Conservation (phyloP, 2,329 filamentous ascomycete genomes). For the Plenodomus tracheiphilus region DNA sequence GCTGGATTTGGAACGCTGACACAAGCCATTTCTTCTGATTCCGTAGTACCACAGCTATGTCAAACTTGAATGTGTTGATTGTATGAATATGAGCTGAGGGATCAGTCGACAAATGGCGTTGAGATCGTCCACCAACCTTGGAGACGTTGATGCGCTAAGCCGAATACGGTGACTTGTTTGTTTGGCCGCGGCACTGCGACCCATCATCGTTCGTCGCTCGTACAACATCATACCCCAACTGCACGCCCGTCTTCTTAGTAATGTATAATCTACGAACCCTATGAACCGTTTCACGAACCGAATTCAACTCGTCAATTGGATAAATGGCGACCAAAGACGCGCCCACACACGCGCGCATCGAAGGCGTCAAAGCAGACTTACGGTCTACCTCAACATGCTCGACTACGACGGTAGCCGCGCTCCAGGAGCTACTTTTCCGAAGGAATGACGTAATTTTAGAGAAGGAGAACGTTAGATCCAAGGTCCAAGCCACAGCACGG, state of each 20-base stretch:
- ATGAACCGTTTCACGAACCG: conserved; percentile 14
- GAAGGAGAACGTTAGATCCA: conserved; percentile 39
- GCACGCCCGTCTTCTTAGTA: conserved; percentile 19
- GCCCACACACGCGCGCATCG: conserved; percentile 50
- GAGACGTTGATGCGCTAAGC: conserved; percentile 7
- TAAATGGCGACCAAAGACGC: conserved; percentile 36
- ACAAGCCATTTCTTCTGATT: too few relatives aligned
- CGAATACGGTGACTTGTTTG: conserved; percentile 23
- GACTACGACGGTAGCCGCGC: conserved; percentile 48
- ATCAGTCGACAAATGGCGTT: too few relatives aligned
- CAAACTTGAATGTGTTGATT: too few relatives aligned
- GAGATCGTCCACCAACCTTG: too few relatives aligned
- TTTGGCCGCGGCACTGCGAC: conserved; percentile 17
- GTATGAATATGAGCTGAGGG: too few relatives aligned
- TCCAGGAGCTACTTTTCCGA: conserved; percentile 51
- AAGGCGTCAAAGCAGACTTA: conserved; percentile 54
- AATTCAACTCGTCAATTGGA: background rate
- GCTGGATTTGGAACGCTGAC: too few relatives aligned
- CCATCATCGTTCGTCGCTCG: conserved; percentile 8
- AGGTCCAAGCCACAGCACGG: conserved; percentile 26
- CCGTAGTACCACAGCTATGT: too few relatives aligned
- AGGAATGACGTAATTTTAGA: conserved; percentile 38
- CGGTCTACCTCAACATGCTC: conserved; percentile 54
- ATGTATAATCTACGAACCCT: conserved; percentile 34
- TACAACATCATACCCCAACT: conserved; percentile 12